Percentiles rank a stretch among this genome's conserved stretches.
Conservation (phyloP, 441 rosid genomes). For the Capsella rubella region DNA sequence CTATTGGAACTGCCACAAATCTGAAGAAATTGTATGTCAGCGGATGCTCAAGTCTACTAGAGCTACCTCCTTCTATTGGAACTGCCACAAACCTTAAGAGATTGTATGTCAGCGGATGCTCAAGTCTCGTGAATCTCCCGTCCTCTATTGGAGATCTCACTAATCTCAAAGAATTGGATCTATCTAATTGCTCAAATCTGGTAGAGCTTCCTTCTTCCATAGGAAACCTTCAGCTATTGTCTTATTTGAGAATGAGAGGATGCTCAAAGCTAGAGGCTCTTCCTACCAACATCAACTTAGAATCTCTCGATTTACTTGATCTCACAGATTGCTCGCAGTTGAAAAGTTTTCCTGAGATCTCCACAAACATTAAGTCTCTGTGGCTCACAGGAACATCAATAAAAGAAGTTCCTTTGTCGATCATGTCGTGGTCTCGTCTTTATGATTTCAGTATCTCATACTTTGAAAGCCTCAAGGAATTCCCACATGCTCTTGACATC, state of each 20-base stretch:
- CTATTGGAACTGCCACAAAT: no score
- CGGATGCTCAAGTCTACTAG: no score
- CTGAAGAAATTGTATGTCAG: no score
- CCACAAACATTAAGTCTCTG: neutral
- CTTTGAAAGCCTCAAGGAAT: neutral
- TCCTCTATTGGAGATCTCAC: neutral
- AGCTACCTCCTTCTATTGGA: no score
- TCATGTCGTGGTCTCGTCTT: neutral
- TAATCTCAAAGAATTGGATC: fast-evolving
- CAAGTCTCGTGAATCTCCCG: neutral
- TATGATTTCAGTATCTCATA: fast-evolving
- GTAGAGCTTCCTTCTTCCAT: neutral
- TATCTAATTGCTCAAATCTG: neutral
- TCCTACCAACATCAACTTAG: neutral
- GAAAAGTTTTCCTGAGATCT: constrained; percentile 27
- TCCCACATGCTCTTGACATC: neutral
- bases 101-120: neutral
- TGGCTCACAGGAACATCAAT: constrained; percentile 8
- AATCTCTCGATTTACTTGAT: neutral
- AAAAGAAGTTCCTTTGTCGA: constrained; percentile 25
- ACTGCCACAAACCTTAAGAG: neutral
- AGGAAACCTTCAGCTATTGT: neutral
- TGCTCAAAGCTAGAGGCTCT: constrained; percentile 8
- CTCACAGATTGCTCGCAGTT: constrained; percentile 4
- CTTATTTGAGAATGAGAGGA: fast-evolving